Base-by-base conservation (phyloP, 768 basidiomycete species). In the Pisolithus tinctorius region DNA sequence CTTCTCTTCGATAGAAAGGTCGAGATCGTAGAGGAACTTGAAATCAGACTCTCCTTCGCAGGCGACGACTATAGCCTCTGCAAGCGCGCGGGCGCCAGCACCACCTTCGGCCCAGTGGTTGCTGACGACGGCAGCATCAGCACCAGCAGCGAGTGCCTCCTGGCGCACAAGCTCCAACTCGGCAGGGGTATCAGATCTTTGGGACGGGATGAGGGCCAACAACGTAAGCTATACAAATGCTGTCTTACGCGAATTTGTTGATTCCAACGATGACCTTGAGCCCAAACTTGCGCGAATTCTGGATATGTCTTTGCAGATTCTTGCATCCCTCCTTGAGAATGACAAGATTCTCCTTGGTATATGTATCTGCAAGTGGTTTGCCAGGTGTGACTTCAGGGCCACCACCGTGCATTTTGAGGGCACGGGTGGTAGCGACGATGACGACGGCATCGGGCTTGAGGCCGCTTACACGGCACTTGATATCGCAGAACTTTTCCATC, bases 401-500 rank as follows among this genome's bases (percentile, higher is more conserved):
- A 54, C 95, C 95, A 40, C 95, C 95, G 66, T 99, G 95, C 95
- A 99, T 99, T 79, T 98, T 99, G 55, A 99, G 74, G 20, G 95
- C 95, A 58, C 95, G 88, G 27, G 95, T 93, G 4, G 95, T 99
- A 6, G 95, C 96, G 48, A 99, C 95, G 60, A 99, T 88, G 58
- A 99, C 83, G 36, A 87, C 87, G 3, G 93, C 95, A 69, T 99
- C 91, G 8, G 96, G 96, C 51, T 76, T 86, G 63, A 98, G 79
- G 45, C 94, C 95, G 55, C 90, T 93, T 52, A 88, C 77, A 54
- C 95, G 84, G 69, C 94, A 97, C 70, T 99, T 99, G 78, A 99
- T 97, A 71, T 98, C 97, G 78, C 92, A 97, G 79, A 98, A 99
- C 70, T 99, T 96, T 72, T 93, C 92, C 91, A 94, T 91, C 37